phyloP scores from a whole-genome alignment of 768 basidiomycete species.

The Mycena olivaceomarginata region DNA sequence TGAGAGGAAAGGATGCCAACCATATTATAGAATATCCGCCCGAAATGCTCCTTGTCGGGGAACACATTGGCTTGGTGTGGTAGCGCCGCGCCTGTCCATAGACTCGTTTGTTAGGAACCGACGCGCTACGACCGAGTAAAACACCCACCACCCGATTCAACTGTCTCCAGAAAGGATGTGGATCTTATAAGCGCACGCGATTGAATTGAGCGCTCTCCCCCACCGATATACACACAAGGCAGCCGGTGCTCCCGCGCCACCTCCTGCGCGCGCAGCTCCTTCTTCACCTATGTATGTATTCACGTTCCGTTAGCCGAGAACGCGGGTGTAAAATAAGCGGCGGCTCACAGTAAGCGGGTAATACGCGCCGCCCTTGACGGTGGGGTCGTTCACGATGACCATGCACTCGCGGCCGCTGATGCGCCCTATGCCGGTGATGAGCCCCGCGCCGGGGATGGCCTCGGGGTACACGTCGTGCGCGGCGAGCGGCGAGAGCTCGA shows the following conservation, averaged over 20 bases:
- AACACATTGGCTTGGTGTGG: conserved; percentile 97
- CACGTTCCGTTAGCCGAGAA: background rate
- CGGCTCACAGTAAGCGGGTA: conserved; percentile 85
- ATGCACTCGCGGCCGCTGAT: conserved; percentile 91
- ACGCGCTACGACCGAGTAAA: conserved; percentile 6
- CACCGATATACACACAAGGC: conserved; percentile 95
- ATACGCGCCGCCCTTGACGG: conserved; percentile 95
- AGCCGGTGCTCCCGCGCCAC: conserved; percentile 93
- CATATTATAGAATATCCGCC: conserved; percentile 98
- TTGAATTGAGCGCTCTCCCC: conserved; percentile 52
- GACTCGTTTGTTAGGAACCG: conserved; percentile 72
- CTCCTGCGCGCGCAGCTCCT: conserved; percentile 95
- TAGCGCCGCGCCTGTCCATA: conserved; percentile 91
- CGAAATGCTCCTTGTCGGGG: conserved; percentile 97
- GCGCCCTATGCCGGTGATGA: conserved; percentile 91
- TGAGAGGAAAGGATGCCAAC: conserved; percentile 59
- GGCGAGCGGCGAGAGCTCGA: conserved; percentile 91
- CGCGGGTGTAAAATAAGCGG: background rate
- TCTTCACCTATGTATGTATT: conserved; percentile 81
- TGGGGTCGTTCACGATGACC: conserved; percentile 95
- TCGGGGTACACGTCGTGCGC: conserved; percentile 92
- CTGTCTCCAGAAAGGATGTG: conserved; percentile 59
- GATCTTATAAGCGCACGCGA: conserved; percentile 31
- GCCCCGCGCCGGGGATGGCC: conserved; percentile 90
- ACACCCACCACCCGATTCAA: conserved; percentile 86